Evolutionary conservation across 139 green algal genomes (phyloP), one percentile per base, ranked within the genome.

Genomic region (Asterochloris erici): DNA sequence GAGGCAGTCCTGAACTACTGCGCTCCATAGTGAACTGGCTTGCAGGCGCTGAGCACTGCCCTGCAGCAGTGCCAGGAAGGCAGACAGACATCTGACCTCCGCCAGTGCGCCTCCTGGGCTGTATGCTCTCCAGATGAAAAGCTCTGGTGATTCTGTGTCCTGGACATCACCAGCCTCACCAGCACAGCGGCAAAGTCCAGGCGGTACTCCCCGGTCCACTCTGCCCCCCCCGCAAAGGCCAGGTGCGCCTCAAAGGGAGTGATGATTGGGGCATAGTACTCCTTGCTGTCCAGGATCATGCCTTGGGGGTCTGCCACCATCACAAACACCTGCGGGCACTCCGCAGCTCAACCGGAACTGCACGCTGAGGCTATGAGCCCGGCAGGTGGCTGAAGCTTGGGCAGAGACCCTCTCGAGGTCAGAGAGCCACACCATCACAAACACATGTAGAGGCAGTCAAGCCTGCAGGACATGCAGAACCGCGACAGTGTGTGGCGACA

Each of bases 261-360:
- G 82, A 98, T 94, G 83, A 99, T 89, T 11, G 96, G 96, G 16
- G 93, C 91, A 70, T 97, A 86, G 82, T 94, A 99, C 16, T 98
- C 93, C 82, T 93, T 95, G 84, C 84, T 91, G 84, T 98, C 96
- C 69, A 98, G 87, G 24, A 98, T 89, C 78, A 93, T 84, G 16
- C 90, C 84, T 24, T 89, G 86, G 0, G 93, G 90, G 68, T 96
- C 93, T 0, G 87, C 90, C 28, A 96, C 84, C 88, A 94, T 86
- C 62, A 97, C 92, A 82, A 91, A 96, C 13, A 96, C 88, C 77
- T 54, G 38, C 38, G 38, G 38, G 38, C 4, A 2, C 2, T 6
- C 38, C 38, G 38, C 38, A 54, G 38, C 38, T 10, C 38, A 54
- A 2, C 4, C 6, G 38, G 38, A 6, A 6, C 38, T 2, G 38